Evolutionary conservation across 2,329 filamentous ascomycete species (phyloP), one percentile per base, ranked within the genome.

Genomic region (Neofusicoccum laricinum): DNA sequence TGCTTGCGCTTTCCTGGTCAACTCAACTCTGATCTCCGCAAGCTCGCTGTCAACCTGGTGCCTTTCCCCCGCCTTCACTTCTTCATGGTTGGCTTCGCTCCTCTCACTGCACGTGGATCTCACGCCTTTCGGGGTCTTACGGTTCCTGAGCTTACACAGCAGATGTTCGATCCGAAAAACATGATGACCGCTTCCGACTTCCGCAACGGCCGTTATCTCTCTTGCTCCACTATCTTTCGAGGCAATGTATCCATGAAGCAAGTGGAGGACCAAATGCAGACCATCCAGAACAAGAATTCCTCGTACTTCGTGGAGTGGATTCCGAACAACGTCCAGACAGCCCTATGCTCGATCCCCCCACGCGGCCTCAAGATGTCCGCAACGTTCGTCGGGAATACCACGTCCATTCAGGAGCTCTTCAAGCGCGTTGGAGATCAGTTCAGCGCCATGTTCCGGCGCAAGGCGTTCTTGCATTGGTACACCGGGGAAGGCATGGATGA

Each of bases 381-480:
- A 51, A 99, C 95, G 79, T 99, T 99, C 74, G 92, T 99, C 72
- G 95, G 95, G 78, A 99, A 99, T 90, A 97, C 93, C 69, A 99
- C 95, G 74, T 96, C 94, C 71, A 99, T 99, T 84, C 95, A 99
- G 87, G 95, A 99, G 86, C 91, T 99, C 75, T 99, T 99, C 91
- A 98, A 99, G 92, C 94, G 95, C 88, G 86, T 99, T 74, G 95
- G 95, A 79, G 95, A 99, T 83, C 95, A 99, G 85, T 99, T 99
- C 89, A 93, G 90, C 84, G 95, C 93, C 80, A 99, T 99, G 95
- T 99, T 99, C 90, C 89, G 95, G 85, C 93, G 95, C 85, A 99
- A 98, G 91, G 95, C 95, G 89, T 99, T 99, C 93, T 92, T 99
- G 88, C 95, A 98, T 87, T 99, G 95, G 95, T 99, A 99, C 86